A percentile compares a stretch with the other conserved stretches of the same genome.
phyloP scores from a whole-genome alignment of 768 basidiomycete genomes.

The Rhodotorula toruloides region DNA sequence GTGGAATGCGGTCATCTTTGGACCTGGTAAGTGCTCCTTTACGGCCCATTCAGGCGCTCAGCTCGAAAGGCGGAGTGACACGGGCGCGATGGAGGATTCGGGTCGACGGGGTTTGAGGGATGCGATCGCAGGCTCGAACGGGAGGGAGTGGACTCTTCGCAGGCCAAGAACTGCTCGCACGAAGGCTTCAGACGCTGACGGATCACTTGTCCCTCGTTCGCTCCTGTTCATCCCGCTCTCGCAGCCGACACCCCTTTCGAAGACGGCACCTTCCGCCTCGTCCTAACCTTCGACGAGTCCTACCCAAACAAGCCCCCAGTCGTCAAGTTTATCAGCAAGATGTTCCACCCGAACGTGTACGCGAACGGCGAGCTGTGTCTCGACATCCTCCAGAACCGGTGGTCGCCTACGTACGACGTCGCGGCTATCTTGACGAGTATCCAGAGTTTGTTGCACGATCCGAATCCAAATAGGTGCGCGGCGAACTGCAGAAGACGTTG shows the following conservation, averaged over 20 bases:
- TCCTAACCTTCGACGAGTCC: slow-evolving; percentile 91
- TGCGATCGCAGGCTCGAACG: too few species aligned
- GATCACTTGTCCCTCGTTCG: background rate
- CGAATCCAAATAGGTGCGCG: slow-evolving; percentile 74
- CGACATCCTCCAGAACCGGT: slow-evolving; percentile 96
- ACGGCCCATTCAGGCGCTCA: too few species aligned
- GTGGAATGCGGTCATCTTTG: slow-evolving; percentile 99
- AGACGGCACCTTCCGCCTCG: slow-evolving; percentile 95
- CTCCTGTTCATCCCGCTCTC: background rate
- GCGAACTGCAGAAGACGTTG: background rate
- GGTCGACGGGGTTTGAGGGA: too few species aligned
- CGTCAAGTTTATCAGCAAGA: slow-evolving; percentile 79
- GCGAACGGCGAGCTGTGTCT: slow-evolving; percentile 96
- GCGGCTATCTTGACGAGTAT: slow-evolving; percentile 96
- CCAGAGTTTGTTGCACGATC: slow-evolving; percentile 91
- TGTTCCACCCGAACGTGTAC: slow-evolving; percentile 99
- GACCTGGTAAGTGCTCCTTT: slow-evolving; percentile 65
- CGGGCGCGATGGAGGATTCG: too few species aligned
- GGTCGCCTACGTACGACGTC: slow-evolving; percentile 98
- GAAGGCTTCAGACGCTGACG: background rate
- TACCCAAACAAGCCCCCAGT: slow-evolving; percentile 98
- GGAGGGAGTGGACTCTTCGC: too few species aligned
- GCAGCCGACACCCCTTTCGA: slow-evolving; percentile 97
- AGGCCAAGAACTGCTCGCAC: too few species aligned
- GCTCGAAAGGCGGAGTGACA: too few species aligned